A percentile compares a stretch with the other conserved stretches of the same genome.
phyloP scores from a whole-genome alignment of 2,329 filamentous ascomycete species.

The Lecanicillium sp. region DNA sequence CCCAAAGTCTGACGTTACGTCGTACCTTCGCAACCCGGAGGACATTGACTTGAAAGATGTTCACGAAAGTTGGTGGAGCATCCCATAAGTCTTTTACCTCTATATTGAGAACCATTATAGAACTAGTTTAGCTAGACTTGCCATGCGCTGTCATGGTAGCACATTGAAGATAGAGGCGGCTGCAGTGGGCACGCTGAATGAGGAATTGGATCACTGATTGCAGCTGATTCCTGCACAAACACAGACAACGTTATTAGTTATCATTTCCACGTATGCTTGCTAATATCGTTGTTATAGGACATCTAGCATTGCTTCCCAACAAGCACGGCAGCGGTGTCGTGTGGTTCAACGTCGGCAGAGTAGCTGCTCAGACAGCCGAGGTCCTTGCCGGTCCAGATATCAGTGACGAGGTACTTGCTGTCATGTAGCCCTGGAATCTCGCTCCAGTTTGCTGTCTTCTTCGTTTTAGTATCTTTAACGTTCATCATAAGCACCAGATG shows the following conservation, averaged over 20 bases:
- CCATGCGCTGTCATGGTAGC: no score
- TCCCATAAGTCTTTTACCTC: no score
- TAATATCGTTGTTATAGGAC: no score
- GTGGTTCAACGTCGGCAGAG: conserved; percentile 24
- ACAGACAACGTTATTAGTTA: no score
- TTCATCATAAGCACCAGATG: conserved; percentile 45
- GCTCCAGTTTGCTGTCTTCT: conserved; percentile 32
- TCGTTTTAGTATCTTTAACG: conserved; percentile 26
- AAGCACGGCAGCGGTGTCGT: conserved; percentile 30
- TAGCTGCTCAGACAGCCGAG: conserved; percentile 30
- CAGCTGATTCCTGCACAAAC: no score
- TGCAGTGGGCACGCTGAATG: neutral
- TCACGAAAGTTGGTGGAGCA: conserved; percentile 63
- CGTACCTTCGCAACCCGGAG: conserved; percentile 52
- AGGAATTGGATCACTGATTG: no score
- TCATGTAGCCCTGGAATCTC: conserved; percentile 37
- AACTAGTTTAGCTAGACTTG: no score
- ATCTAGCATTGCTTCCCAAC: conserved; percentile 5
- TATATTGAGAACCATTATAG: no score
- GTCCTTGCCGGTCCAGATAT: conserved; percentile 41
- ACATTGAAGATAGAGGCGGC: neutral
- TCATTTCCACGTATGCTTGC: no score
- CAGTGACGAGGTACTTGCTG: conserved; percentile 32
- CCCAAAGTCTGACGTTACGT: conserved; percentile 49
- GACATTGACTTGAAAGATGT: conserved; percentile 55